Evolutionary conservation across 148 eudicot genomes (phyloP).

Genomic region (Bassia scoparia): DNA sequence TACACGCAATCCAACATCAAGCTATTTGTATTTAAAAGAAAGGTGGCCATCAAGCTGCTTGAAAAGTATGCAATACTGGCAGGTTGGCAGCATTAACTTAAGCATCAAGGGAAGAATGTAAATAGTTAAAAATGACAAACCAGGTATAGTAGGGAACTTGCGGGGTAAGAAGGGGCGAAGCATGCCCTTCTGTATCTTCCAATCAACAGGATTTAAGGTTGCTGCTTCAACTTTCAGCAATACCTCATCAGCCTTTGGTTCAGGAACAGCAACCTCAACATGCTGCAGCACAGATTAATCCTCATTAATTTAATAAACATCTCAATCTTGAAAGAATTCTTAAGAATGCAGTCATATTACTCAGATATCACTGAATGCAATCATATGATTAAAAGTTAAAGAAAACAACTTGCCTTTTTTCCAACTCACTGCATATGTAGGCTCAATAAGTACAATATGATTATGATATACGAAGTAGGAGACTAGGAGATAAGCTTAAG

Average conservation of each 20-base stretch:
- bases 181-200: slow-evolving; percentile 63
- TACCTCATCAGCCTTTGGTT: slow-evolving; percentile 56
- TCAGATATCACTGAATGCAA: neutral
- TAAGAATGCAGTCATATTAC: neutral
- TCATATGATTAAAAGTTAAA: neutral
- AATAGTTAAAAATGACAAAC: slow-evolving; percentile 30
- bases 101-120: neutral
- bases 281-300: slow-evolving; percentile 45
- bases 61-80: neutral
- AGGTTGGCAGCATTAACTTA: neutral
- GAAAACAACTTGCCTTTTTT: too few species aligned
- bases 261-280: slow-evolving; percentile 68
- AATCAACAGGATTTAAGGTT: slow-evolving; percentile 68
- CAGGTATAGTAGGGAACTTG: slow-evolving; percentile 64
- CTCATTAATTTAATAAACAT: neutral
- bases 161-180: slow-evolving; percentile 52
- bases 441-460: neutral
- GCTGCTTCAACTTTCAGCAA: slow-evolving; percentile 73
- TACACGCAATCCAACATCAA: neutral
- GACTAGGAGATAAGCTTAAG: too few species aligned
- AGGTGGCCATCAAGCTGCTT: slow-evolving; percentile 1
- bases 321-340: neutral
- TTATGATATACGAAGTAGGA: too few species aligned
- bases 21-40: neutral
- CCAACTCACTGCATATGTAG: neutral